phyloP scores from a whole-genome alignment of 2,329 filamentous ascomycete genomes.

The Calonectria ilicicola region DNA sequence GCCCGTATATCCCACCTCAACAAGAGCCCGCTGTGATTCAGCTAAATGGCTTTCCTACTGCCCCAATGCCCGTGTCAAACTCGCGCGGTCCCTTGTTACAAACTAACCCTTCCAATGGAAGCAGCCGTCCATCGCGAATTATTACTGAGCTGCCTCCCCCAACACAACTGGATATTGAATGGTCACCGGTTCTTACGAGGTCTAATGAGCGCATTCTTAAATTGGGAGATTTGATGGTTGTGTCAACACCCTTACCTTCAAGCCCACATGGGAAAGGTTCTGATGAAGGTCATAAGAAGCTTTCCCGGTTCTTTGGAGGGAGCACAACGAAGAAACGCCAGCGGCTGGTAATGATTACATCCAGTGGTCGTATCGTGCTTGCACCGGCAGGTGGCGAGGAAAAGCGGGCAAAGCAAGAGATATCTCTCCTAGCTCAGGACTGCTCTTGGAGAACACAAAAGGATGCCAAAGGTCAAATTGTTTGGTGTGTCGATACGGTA shows the following conservation, averaged over 20 bases:
- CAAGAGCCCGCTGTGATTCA: conserved; percentile 82
- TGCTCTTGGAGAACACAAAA: conserved; percentile 83
- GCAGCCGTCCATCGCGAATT: conserved; percentile 77
- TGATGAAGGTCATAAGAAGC: conserved; percentile 84
- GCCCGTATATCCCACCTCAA: conserved; percentile 82
- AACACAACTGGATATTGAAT: conserved; percentile 96
- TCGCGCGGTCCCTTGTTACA: conserved; percentile 52
- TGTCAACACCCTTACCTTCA: conserved; percentile 81
- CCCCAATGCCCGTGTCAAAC: conserved; percentile 44
- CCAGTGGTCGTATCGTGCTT: conserved; percentile 88
- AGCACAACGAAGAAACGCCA: conserved; percentile 93
- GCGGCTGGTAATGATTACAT: conserved; percentile 94
- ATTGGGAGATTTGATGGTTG: conserved; percentile 89
- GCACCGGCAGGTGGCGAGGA: conserved; percentile 94
- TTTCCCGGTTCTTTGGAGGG: conserved; percentile 93
- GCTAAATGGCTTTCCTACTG: conserved; percentile 67
- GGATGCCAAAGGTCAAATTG: conserved; percentile 87
- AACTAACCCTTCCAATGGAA: conserved; percentile 56
- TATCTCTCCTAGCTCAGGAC: conserved; percentile 83
- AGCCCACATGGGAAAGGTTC: conserved; percentile 78
- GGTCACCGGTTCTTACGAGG: conserved; percentile 93
- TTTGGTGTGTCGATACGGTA: conserved; percentile 95
- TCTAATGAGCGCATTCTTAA: conserved; percentile 95
- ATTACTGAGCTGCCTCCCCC: conserved; percentile 98
- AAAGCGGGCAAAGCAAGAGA: conserved; percentile 93